Conservation (phyloP, 345 rosid species). For the Mercurialis annua region DNA sequence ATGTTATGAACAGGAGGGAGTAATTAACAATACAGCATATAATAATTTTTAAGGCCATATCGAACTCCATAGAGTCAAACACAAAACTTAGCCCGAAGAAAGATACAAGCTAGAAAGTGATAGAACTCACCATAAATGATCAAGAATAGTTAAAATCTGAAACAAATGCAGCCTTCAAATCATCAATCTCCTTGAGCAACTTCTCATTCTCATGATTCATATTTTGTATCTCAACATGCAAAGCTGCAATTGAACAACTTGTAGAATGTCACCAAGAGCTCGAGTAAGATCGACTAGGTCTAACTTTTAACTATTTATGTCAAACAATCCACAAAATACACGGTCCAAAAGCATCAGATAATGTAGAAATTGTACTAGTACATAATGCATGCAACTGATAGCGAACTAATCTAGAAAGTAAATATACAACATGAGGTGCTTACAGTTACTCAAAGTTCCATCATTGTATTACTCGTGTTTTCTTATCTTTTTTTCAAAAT, state of each 20-base stretch:
- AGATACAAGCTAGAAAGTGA: not conserved
- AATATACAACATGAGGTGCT: not conserved
- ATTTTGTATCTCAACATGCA: constrained; percentile 32
- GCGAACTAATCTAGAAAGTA: not conserved
- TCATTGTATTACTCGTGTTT: not conserved
- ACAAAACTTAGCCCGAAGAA: not conserved
- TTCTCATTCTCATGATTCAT: constrained; percentile 36
- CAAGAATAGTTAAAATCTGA: constrained; percentile 7
- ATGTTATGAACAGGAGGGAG: no score
- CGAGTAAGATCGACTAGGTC: not conserved
- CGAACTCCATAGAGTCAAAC: not conserved
- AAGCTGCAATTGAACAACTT: constrained; percentile 29
- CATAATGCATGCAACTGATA: not conserved
- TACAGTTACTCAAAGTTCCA: not conserved
- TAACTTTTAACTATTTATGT: not conserved
- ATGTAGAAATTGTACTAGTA: not conserved
- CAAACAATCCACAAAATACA: not conserved
- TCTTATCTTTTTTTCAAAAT: not conserved
- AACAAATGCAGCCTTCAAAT: constrained; percentile 25
- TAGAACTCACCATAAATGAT: constrained; percentile 13
- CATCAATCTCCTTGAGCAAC: constrained; percentile 33
- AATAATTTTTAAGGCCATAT: not conserved
- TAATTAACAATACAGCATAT: not conserved
- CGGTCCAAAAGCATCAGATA: not conserved
- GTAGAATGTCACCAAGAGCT: not conserved